Percentiles rank a stretch among this genome's conserved stretches.
These are phyloP conservation scores for Lasiosphaeria miniovina DNA, from an alignment of 495 filamentous ascomycete genomes.

Conservation along the genomic window DNA sequence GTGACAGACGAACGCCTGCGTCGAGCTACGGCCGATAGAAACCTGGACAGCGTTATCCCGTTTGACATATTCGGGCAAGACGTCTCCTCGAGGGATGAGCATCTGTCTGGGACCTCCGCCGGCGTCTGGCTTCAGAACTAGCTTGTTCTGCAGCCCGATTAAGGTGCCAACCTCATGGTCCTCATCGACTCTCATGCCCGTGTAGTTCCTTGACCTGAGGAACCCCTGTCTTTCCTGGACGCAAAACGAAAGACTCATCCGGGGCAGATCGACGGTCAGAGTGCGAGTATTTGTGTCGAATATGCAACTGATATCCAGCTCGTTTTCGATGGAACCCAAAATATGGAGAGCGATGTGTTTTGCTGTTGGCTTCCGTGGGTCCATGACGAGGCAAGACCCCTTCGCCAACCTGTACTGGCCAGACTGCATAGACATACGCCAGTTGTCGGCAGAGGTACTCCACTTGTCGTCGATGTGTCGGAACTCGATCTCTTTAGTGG, in stretches of 20 bases:
- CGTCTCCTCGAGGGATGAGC: conserved; percentile 49
- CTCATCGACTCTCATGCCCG: neutral
- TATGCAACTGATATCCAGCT: neutral
- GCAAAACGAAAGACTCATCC: neutral
- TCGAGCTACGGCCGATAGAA: conserved; percentile 21
- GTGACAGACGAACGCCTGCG: conserved; percentile 21
- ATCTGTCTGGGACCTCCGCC: conserved; percentile 32
- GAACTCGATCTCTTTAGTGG: too few species aligned
- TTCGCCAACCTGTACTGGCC: too few species aligned
- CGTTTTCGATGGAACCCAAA: neutral
- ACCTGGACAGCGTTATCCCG: conserved; percentile 43
- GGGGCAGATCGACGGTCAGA: neutral
- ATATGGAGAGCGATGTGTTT: neutral
- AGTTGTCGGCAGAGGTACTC: too few species aligned
- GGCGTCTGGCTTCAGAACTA: neutral
- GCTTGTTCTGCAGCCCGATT: neutral
- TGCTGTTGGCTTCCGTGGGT: neutral
- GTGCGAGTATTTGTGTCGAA: neutral
- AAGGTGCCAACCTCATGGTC: neutral
- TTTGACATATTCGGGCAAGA: conserved; percentile 16
- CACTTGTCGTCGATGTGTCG: too few species aligned
- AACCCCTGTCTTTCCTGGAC: neutral
- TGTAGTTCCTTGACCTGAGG: neutral
- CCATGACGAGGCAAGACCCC: too few species aligned
- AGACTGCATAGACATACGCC: too few species aligned